Conservation (phyloP, 2,329 filamentous ascomycete species). For the Tympanopsis confertula region DNA sequence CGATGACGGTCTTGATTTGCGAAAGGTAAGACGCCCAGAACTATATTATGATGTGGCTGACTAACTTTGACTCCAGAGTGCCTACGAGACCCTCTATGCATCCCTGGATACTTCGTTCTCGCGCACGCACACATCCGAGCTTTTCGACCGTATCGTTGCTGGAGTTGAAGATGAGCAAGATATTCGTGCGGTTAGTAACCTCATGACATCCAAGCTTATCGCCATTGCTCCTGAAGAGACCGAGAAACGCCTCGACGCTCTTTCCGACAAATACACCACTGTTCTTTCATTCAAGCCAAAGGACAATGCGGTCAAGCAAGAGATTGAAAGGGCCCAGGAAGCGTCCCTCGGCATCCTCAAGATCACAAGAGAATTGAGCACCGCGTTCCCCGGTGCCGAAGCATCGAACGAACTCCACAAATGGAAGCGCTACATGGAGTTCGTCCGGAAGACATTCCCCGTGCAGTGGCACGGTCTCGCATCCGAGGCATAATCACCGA, state of each 20-base stretch:
- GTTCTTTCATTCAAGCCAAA: slow-evolving; percentile 58
- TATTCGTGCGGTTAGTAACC: slow-evolving; percentile 60
- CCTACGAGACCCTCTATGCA: slow-evolving; percentile 64
- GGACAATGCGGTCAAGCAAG: slow-evolving; percentile 67
- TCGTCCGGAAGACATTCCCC: not conserved
- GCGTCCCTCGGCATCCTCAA: slow-evolving; percentile 51
- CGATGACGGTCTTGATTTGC: slow-evolving; percentile 62
- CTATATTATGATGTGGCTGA: slow-evolving; percentile 1
- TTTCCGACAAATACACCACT: slow-evolving; percentile 51
- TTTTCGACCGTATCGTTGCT: slow-evolving; percentile 59
- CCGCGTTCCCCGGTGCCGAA: not conserved
- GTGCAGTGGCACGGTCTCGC: not conserved
- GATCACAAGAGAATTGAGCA: slow-evolving; percentile 14
- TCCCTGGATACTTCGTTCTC: slow-evolving; percentile 57
- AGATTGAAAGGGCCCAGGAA: slow-evolving; percentile 63
- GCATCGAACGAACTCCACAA: not conserved
- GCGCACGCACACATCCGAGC: slow-evolving; percentile 43
- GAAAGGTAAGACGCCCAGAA: slow-evolving; percentile 35
- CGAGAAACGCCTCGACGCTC: slow-evolving; percentile 43
- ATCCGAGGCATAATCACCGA: not conserved
- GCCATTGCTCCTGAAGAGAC: slow-evolving; percentile 52
- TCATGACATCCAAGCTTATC: slow-evolving; percentile 60
- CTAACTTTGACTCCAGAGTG: slow-evolving; percentile 32
- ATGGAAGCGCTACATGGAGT: slow-evolving; percentile 1
- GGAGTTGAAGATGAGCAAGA: slow-evolving; percentile 63